phyloP scores from a whole-genome alignment of 164 flowering plant genomes.

The Umbellularia californica region DNA sequence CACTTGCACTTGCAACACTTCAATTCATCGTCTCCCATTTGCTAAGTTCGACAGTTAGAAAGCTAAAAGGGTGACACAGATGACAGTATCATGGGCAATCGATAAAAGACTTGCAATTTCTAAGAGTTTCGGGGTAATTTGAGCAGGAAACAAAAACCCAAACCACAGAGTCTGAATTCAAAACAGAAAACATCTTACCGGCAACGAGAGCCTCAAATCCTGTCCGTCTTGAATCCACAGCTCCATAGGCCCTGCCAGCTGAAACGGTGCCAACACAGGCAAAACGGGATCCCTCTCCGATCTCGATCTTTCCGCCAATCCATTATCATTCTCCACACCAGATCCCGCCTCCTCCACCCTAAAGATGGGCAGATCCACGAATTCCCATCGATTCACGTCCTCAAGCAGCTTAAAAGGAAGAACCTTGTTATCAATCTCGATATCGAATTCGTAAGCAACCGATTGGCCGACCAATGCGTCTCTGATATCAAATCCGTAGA shows the following conservation, averaged over 20 bases:
- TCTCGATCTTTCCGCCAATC: constrained; percentile 35
- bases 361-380: constrained; percentile 79
- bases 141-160: no score
- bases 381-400: constrained; percentile 85
- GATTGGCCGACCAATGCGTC: constrained; percentile 81
- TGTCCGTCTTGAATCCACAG: constrained; percentile 95
- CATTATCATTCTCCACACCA: constrained; percentile 11
- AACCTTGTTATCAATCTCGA: constrained; percentile 70
- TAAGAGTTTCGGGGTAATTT: no score
- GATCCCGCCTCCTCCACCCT: constrained; percentile 24
- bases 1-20: no score
- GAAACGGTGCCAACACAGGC: constrained; percentile 89
- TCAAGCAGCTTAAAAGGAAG: constrained; percentile 82
- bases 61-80: no score
- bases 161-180: no score
- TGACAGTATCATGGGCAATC: no score
- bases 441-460: constrained; percentile 79
- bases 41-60: no score
- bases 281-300: constrained; percentile 15
- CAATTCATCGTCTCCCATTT: no score
- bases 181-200: constrained; percentile 38
- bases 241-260: constrained; percentile 96
- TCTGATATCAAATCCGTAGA: constrained; percentile 66
- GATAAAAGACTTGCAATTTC: no score
- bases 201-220: constrained; percentile 75